Evolutionary conservation across 139 green algal species (phyloP), one percentile per base, ranked within the genome.

Genomic region (Tetraselmis chui): DNA sequence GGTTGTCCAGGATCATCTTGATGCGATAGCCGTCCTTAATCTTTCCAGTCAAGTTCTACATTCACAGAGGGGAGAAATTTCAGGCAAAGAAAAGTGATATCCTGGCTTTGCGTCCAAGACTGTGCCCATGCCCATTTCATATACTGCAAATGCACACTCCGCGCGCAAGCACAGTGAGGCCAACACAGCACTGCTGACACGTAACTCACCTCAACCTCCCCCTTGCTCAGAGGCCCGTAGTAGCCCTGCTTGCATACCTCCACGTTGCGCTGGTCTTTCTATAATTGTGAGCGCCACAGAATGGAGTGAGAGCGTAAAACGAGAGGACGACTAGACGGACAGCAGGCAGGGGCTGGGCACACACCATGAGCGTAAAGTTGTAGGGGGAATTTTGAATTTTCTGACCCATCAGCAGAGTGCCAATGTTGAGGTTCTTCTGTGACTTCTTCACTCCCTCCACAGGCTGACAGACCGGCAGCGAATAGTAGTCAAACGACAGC

Each of bases 1-100:
- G 88, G 86, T 98, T 98, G 89, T 99, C 96, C 84, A 99, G 88
- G 45, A 98, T 92, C 82, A 99, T 88, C 83, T 97, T 95, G 28
- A 98, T 87, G 0, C 92, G 85, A 85, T 99, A 99, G 59, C 95
- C 80, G 22, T 95, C 83, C 59, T 92, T 80, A 78, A 98, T 98
- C 30, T 91, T 90, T 18, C 89, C 79, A 77, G 87, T 84, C 1
- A 96, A 78, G 29, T 87, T 85, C 91, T 92, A 88, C 45, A 18
- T 67, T 67, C 11, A 67, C 11, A 67, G 45, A 67, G 45, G 11
- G 45, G n/a, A n/a, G n/a, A n/a, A n/a, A n/a, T n/a, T n/a, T n/a
- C n/a, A n/a, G n/a, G n/a, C n/a, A n/a, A n/a, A n/a, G n/a, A n/a
- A n/a, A n/a, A n/a, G n/a, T n/a, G n/a, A n/a, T n/a, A n/a, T n/a